phyloP scores from a whole-genome alignment of 495 filamentous ascomycete genomes.

The Elasticomyces elasticus region DNA sequence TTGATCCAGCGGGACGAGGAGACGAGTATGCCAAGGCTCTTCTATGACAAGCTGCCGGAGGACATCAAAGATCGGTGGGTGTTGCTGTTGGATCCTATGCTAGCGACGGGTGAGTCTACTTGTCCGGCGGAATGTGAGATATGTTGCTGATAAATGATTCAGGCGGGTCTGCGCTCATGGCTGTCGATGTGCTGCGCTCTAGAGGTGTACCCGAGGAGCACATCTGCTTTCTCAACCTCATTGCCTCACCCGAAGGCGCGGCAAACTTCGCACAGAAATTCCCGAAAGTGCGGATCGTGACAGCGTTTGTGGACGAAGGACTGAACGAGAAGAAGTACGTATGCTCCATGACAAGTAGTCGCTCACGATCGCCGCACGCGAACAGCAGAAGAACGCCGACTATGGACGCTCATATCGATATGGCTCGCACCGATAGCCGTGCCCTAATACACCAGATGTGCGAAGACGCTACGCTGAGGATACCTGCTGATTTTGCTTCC shows the following conservation, averaged over 20 bases:
- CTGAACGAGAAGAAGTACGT: constrained; percentile 92
- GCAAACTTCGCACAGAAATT: constrained; percentile 81
- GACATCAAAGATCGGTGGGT: constrained; percentile 92
- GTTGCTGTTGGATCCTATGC: constrained; percentile 94
- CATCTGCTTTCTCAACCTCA: constrained; percentile 91
- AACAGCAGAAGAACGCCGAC: too few species aligned
- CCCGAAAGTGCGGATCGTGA: constrained; percentile 86
- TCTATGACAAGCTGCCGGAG: constrained; percentile 92
- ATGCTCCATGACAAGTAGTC: not conserved
- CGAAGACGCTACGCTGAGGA: constrained; percentile 19
- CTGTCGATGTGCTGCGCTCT: constrained; percentile 79
- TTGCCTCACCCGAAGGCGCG: constrained; percentile 88
- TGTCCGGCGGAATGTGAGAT: constrained; percentile 11
- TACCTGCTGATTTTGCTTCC: constrained; percentile 20
- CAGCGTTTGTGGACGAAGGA: constrained; percentile 92
- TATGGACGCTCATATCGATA: not conserved
- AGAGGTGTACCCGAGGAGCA: constrained; percentile 88
- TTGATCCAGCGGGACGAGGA: constrained; percentile 96
- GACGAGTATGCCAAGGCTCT: constrained; percentile 79
- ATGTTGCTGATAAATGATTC: constrained; percentile 7
- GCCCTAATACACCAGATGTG: too few species aligned
- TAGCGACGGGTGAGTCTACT: constrained; percentile 70
- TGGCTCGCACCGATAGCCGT: too few species aligned
- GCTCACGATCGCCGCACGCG: too few species aligned
- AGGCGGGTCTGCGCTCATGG: constrained; percentile 95